Conservation (phyloP, 495 filamentous ascomycete genomes). For the Sporormia fimetaria region DNA sequence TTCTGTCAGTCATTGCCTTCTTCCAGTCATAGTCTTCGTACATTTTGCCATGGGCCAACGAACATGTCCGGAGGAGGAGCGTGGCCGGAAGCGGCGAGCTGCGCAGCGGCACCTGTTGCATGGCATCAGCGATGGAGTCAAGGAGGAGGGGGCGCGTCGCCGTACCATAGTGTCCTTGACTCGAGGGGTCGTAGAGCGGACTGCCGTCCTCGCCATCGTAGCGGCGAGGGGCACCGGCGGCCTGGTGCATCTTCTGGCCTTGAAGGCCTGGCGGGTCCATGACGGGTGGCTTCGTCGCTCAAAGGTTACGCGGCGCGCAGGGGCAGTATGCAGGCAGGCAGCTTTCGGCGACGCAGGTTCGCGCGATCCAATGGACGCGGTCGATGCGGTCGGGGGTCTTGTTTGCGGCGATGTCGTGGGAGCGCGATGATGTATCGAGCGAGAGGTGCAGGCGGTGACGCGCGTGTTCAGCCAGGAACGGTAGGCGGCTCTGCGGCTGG, state of each 20-base stretch:
- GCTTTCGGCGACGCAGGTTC: background rate
- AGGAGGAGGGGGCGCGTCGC: conserved; percentile 17
- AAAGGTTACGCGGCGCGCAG: conserved; percentile 11
- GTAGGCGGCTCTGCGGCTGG: too few species aligned
- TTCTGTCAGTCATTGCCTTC: conserved; percentile 9
- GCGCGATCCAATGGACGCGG: conserved; percentile 4
- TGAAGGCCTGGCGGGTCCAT: conserved; percentile 50
- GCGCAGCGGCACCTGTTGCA: conserved; percentile 61
- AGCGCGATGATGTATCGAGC: too few species aligned
- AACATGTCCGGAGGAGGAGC: conserved; percentile 79
- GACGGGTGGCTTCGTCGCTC: background rate
- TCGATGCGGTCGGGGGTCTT: conserved; percentile 6
- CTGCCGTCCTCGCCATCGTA: conserved; percentile 35
- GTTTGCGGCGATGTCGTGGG: too few species aligned
- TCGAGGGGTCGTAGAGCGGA: conserved; percentile 64
- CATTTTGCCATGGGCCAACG: conserved; percentile 90
- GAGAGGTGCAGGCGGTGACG: too few species aligned
- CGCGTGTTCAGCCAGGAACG: too few species aligned
- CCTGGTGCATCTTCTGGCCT: conserved; percentile 42
- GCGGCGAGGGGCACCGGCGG: conserved; percentile 17
- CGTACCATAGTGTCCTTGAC: conserved; percentile 85
- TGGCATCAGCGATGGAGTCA: background rate
- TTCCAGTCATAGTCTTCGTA: conserved; percentile 32
- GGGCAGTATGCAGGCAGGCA: conserved; percentile 6
- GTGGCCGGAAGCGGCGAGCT: conserved; percentile 54